A percentile compares a stretch with the other conserved stretches of the same genome.
phyloP scores from a whole-genome alignment of 202 grass and related monocot species.

The Panicum hallii region DNA sequence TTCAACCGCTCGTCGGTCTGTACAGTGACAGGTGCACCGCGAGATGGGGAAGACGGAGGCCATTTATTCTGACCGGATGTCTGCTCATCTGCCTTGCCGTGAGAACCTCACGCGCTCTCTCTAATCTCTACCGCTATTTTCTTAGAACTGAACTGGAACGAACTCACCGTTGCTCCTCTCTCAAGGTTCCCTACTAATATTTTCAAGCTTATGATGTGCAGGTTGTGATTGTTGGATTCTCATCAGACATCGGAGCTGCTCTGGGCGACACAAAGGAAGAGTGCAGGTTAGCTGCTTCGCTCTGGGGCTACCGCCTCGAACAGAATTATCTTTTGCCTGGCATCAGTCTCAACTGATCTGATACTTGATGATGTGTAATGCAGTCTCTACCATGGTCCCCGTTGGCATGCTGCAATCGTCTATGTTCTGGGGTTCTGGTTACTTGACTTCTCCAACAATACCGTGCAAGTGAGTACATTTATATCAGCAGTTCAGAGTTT shows the following conservation, averaged over 20 bases:
- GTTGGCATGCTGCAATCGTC: conserved; percentile 88
- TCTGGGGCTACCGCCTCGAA: neutral
- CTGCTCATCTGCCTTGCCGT: conserved; percentile 72
- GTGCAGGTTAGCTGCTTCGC: conserved; percentile 64
- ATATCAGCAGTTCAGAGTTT: neutral
- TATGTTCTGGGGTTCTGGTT: conserved; percentile 96
- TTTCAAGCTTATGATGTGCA: conserved; percentile 35
- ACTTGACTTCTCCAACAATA: conserved; percentile 89
- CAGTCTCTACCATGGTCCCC: conserved; percentile 80
- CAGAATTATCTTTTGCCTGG: neutral
- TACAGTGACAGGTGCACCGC: conserved; percentile 78
- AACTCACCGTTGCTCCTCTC: neutral
- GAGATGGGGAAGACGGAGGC: conserved; percentile 78
- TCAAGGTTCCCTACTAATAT: neutral
- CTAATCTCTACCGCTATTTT: neutral
- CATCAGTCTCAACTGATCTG: conserved; percentile 24
- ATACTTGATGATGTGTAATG: conserved; percentile 18
- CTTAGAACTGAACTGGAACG: neutral
- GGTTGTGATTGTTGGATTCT: conserved; percentile 82
- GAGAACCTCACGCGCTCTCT: conserved; percentile 24
- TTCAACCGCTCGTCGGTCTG: conserved; percentile 84
- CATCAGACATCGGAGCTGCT: conserved; percentile 83
- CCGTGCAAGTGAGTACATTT: conserved; percentile 69
- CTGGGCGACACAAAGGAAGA: conserved; percentile 83
- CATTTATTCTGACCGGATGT: conserved; percentile 83